Evolutionary conservation across 1,284 basidiomycete genomes (phyloP), one percentile per base, ranked within the genome.

Genomic region (Cryptococcus sp.): DNA sequence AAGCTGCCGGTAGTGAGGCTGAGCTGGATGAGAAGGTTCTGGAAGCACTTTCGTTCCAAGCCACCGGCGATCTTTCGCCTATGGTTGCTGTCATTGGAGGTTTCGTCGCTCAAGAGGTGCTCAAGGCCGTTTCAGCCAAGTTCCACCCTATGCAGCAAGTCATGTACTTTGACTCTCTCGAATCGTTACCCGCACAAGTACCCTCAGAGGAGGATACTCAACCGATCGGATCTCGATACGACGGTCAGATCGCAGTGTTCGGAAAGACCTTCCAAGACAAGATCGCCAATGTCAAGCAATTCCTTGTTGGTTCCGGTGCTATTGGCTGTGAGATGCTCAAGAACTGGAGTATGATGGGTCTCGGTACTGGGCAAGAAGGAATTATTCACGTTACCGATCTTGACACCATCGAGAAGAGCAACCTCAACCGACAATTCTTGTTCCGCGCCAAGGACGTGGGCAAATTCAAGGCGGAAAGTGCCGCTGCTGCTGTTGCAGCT

Each of bases 321-420:
- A 99, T 99, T 75, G 96, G 96, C 23, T 99, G 97, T 74, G 96
- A 99, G 80, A 99, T 99, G 96, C 81, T 99, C 72, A 99, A 99
- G 84, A 99, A 99, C 80, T 99, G 96, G 96, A 89, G 91, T 69
- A 93, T 99, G 93, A 97, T 99, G 86, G 96, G 96, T 65, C 82
- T 99, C 48, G 95, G 86, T 15, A 85, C 88, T 43, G 92, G 91
- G 3, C 82, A 86, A 16, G 81, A 87, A 53, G 96, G 93, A 22
- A 80, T 85, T 54, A 93, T 99, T 61, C 87, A 94, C 72, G 93
- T 99, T 52, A 99, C 96, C 16, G 96, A 99, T 78, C 81, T 99
- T 73, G 96, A 99, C 79, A 97, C 94, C 29, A 99, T 99, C 74
- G 96, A 99, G 82, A 99, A 99, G 86, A 93, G 89, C 71, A 99